phyloP scores from a whole-genome alignment of 345 rosid species.

The Linum trigynum region DNA sequence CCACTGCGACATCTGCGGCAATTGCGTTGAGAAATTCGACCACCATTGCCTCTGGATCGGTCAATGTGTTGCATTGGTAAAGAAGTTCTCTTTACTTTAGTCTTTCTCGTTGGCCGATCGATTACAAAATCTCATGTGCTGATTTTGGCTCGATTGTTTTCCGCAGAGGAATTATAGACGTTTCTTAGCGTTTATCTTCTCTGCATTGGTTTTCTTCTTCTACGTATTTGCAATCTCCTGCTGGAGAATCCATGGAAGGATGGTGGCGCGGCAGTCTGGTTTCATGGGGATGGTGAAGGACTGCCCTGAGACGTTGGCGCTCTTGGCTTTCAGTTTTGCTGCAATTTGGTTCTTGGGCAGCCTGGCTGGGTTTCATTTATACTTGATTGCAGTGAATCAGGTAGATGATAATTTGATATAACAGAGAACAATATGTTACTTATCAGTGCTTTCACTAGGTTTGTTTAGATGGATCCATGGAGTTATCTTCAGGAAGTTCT shows the following conservation, averaged over 20 bases:
- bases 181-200: constrained; percentile 20
- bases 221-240: constrained; percentile 24
- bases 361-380: constrained; percentile 23
- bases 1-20: constrained; percentile 35
- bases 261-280: constrained; percentile 13
- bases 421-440: not conserved
- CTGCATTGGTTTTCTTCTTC: constrained; percentile 23
- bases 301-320: constrained; percentile 25
- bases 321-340: constrained; percentile 22
- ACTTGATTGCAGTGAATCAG: constrained; percentile 29
- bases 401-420: not conserved
- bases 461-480: no score
- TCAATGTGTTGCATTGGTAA: constrained; percentile 37
- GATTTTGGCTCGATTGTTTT: not conserved
- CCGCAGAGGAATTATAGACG: constrained; percentile 35
- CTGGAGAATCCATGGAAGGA: constrained; percentile 21
- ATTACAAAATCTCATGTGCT: not conserved
- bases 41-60: constrained; percentile 40
- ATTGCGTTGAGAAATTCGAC: constrained; percentile 36
- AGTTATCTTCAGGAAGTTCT: not conserved
- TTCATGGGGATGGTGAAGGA: constrained; percentile 19
- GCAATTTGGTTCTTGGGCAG: constrained; percentile 27
- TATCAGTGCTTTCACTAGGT: not conserved
- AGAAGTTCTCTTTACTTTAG: not conserved
- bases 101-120: no score